Evolutionary conservation across 371 early-diverging fungal genomes (phyloP).

Genomic region (Lichtheimia corymbifera): DNA sequence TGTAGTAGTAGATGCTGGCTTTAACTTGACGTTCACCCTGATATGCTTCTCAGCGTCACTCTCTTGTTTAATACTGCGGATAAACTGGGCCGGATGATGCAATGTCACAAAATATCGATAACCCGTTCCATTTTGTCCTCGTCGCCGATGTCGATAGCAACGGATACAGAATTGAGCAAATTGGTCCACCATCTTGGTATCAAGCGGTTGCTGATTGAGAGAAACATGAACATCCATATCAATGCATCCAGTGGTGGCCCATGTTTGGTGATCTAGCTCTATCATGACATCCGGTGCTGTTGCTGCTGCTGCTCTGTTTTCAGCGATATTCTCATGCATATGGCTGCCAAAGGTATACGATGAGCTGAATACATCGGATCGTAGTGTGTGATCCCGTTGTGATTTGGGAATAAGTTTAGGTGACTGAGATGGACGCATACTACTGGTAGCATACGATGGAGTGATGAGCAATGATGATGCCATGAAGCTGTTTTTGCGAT

Average conservation of each 20-base stretch:
- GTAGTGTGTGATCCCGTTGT: background rate
- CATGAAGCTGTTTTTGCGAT: constrained; percentile 28
- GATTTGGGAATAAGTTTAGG: constrained; percentile 3
- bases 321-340: background rate
- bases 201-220: constrained; percentile 1
- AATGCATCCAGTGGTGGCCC: constrained; percentile 8
- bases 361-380: constrained; percentile 4
- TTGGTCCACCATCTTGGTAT: constrained; percentile 22
- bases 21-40: background rate
- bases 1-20: background rate
- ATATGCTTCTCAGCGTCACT: background rate
- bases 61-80: constrained; percentile 10
- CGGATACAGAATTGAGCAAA: constrained; percentile 39
- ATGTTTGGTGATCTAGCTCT: constrained; percentile 16
- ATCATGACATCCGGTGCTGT: constrained; percentile 8
- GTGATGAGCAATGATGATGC: constrained; percentile 23
- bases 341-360: constrained; percentile 2
- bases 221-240: constrained; percentile 9
- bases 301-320: background rate
- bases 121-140: background rate
- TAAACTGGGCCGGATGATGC: constrained; percentile 26
- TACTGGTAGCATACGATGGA: constrained; percentile 3
- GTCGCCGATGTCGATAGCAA: constrained; percentile 18
- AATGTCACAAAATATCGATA: constrained; percentile 16
- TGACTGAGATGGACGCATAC: background rate